A percentile compares a stretch with the other conserved stretches of the same genome.
Evolutionary conservation across 179 eudicot species (phyloP).

Genomic region (Drosera spatulata): DNA sequence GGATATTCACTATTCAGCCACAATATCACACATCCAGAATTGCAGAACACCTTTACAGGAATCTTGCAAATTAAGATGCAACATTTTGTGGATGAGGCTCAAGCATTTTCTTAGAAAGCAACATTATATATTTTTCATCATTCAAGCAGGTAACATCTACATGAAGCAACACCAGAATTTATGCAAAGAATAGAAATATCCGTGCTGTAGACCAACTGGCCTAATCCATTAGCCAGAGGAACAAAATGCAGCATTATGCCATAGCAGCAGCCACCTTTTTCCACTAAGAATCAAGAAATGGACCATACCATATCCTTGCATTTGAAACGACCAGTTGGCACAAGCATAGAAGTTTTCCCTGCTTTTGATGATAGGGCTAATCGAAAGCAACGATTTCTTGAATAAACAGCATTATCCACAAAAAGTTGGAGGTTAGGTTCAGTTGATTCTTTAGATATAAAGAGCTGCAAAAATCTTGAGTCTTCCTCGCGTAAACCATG

Average conservation of each 20-base stretch:
- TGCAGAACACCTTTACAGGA: too few relatives aligned
- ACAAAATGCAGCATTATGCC: not conserved
- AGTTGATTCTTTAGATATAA: constrained; percentile 55
- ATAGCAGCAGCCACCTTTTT: not conserved
- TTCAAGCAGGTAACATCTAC: too few relatives aligned
- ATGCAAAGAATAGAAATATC: too few relatives aligned
- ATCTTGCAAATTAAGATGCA: not conserved
- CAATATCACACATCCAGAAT: too few relatives aligned
- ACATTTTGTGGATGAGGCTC: not conserved
- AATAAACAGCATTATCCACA: constrained; percentile 88
- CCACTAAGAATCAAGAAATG: constrained; percentile 8
- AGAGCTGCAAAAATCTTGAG: constrained; percentile 41
- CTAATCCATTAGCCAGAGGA: not conserved
- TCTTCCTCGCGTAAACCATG: constrained; percentile 43
- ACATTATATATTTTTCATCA: too few relatives aligned
- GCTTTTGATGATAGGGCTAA: constrained; percentile 91
- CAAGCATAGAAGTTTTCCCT: constrained; percentile 77
- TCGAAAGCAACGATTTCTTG: constrained; percentile 94
- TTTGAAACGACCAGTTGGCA: constrained; percentile 79
- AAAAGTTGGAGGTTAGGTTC: constrained; percentile 45
- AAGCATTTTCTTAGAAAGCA: not conserved
- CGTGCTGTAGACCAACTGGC: not conserved
- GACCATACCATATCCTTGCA: constrained; percentile 67
- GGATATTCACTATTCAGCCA: too few relatives aligned
- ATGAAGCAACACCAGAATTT: too few relatives aligned